Conservation (phyloP, 768 basidiomycete genomes). For the Clitopilus passeckerianus region DNA sequence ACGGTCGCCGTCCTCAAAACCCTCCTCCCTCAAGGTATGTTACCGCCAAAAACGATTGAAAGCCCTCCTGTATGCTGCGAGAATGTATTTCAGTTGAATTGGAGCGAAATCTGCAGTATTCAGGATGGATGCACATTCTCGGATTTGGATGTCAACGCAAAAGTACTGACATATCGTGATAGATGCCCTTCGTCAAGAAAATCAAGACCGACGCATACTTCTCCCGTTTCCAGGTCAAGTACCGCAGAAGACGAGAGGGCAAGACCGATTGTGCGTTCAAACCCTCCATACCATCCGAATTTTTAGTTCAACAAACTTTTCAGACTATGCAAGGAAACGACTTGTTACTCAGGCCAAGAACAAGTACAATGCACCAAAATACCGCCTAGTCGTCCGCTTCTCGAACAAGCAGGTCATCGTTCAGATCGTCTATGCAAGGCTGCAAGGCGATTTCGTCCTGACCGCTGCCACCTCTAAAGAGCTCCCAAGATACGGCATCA, state of each 20-base stretch:
- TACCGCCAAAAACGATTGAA: neutral
- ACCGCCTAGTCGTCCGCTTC: constrained; percentile 98
- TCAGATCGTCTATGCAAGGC: constrained; percentile 94
- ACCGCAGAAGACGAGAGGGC: constrained; percentile 94
- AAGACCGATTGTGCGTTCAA: constrained; percentile 89
- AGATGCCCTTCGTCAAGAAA: constrained; percentile 98
- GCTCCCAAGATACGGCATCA: constrained; percentile 93
- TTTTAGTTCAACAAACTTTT: constrained; percentile 9
- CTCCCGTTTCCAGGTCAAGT: constrained; percentile 98
- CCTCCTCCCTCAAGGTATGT: constrained; percentile 38
- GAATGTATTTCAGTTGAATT: neutral
- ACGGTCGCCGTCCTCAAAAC: constrained; percentile 23
- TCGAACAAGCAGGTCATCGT: constrained; percentile 96
- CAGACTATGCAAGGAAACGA: constrained; percentile 97
- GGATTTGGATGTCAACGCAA: constrained; percentile 26
- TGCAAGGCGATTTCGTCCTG: constrained; percentile 95
- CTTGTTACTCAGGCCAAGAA: constrained; percentile 98
- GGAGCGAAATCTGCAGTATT: neutral
- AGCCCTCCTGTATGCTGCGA: neutral
- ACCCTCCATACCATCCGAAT: neutral
- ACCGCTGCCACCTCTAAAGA: constrained; percentile 85
- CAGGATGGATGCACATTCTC: constrained; percentile 22
- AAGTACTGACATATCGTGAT: constrained; percentile 3
- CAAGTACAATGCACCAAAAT: constrained; percentile 99
- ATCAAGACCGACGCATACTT: constrained; percentile 97